Conservation (phyloP, 2,329 filamentous ascomycete genomes). For the Torrubiellomyces zombiae region DNA sequence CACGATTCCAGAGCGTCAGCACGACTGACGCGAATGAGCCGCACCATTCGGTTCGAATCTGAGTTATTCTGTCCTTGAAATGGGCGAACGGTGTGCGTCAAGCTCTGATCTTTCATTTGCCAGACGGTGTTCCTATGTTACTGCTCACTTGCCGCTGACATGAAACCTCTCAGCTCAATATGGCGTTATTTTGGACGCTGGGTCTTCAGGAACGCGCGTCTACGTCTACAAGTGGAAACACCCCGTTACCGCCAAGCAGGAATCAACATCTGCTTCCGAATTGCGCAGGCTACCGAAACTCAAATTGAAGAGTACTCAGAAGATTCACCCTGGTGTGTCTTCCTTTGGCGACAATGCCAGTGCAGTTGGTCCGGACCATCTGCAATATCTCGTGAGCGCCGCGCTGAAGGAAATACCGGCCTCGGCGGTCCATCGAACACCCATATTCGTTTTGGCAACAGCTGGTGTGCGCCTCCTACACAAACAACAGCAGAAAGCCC, state of each 20-base stretch:
- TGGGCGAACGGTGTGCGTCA: too few relatives aligned
- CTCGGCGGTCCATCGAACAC: constrained; percentile 65
- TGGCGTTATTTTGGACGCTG: constrained; percentile 92
- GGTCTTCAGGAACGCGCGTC: constrained; percentile 88
- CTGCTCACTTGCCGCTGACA: too few relatives aligned
- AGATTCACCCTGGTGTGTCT: constrained; percentile 85
- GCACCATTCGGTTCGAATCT: too few relatives aligned
- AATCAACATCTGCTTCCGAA: constrained; percentile 19
- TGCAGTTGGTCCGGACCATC: constrained; percentile 64
- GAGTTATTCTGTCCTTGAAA: too few relatives aligned
- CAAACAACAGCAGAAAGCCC: constrained; percentile 49
- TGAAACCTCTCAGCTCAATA: constrained; percentile 57
- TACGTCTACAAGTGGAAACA: constrained; percentile 93
- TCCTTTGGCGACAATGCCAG: constrained; percentile 67
- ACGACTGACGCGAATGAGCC: too few relatives aligned
- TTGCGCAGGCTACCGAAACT: constrained; percentile 59
- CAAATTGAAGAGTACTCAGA: constrained; percentile 76
- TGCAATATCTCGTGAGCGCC: constrained; percentile 65
- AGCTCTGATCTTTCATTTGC: too few relatives aligned
- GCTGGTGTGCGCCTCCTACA: constrained; percentile 85
- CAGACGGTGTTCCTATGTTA: too few relatives aligned
- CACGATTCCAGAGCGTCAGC: too few relatives aligned
- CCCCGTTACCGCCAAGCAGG: constrained; percentile 44
- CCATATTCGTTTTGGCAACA: constrained; percentile 88
- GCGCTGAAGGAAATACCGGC: constrained; percentile 63